Percentiles rank a stretch among this genome's conserved stretches.
These are phyloP conservation scores for Fusarium albosuccineum DNA, from an alignment of 2,329 filamentous ascomycete genomes.

Conservation along the genomic window DNA sequence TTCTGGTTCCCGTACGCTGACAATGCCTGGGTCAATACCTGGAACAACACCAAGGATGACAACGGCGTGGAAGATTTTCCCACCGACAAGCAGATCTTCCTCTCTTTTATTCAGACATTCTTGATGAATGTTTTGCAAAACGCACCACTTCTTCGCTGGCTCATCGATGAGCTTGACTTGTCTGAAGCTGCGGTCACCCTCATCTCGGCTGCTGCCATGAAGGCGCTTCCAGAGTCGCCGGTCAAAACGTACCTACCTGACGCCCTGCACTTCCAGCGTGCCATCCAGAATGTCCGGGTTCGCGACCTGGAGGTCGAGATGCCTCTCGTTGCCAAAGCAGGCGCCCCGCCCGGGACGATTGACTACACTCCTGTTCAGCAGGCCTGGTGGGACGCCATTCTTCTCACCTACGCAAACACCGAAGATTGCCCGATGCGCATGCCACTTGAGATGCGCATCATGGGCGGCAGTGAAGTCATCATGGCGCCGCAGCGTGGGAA, in stretches of 20 bases:
- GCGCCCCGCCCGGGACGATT: background rate
- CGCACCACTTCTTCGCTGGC: background rate
- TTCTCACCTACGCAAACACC: slow-evolving; percentile 15
- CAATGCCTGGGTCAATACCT: slow-evolving; percentile 27
- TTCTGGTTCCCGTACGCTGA: slow-evolving; percentile 32
- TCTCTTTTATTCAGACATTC: slow-evolving; percentile 15
- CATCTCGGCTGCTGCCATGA: slow-evolving; percentile 9
- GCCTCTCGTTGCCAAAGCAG: slow-evolving; percentile 18
- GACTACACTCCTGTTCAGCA: slow-evolving; percentile 20
- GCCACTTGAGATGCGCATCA: slow-evolving; percentile 33
- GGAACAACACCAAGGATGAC: slow-evolving; percentile 12
- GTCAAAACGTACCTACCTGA: slow-evolving; percentile 20
- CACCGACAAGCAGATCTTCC: slow-evolving; percentile 6
- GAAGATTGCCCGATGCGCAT: slow-evolving; percentile 28
- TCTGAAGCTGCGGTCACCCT: slow-evolving; percentile 10
- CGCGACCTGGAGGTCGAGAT: slow-evolving; percentile 30
- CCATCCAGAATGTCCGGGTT: slow-evolving; percentile 25
- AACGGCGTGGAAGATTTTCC: slow-evolving; percentile 12
- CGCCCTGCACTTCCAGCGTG: slow-evolving; percentile 29
- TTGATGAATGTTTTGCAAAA: slow-evolving; percentile 27
- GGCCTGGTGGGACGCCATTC: slow-evolving; percentile 30
- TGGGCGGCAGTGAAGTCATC: slow-evolving; percentile 25
- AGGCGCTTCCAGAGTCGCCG: slow-evolving; percentile 10
- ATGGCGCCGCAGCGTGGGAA: slow-evolving; percentile 27
- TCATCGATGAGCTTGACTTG: background rate